Evolutionary conservation across 257 asterid species (phyloP).

Genomic region (Ilex asprella): DNA sequence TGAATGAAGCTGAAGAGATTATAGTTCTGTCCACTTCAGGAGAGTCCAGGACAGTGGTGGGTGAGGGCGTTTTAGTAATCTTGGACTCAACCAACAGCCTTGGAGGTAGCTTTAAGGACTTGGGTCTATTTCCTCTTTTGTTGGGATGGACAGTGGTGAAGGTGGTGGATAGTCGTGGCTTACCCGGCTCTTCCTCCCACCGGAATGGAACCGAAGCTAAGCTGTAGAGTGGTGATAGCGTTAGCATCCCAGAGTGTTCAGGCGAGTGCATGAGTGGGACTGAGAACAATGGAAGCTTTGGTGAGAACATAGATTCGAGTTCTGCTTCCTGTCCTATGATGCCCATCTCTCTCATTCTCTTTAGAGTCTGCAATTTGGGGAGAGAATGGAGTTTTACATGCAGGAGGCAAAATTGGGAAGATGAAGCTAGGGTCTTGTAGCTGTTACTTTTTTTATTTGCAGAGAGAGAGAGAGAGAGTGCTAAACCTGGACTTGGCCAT

Average conservation of each 20-base stretch:
- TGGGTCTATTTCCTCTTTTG: conserved; percentile 16
- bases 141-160: conserved; percentile 16
- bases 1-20: conserved; percentile 50
- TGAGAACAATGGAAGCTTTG: conserved; percentile 33
- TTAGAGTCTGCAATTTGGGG: too few relatives aligned
- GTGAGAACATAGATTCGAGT: conserved; percentile 13
- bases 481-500: too few relatives aligned
- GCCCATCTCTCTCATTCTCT: not conserved
- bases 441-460: too few relatives aligned
- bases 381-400: too few relatives aligned
- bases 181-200: conserved; percentile 85
- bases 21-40: conserved; percentile 32
- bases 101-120: conserved; percentile 60
- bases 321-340: conserved; percentile 27
- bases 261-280: conserved; percentile 32
- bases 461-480: too few relatives aligned
- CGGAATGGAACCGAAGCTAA: conserved; percentile 56
- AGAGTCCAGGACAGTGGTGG: conserved; percentile 58
- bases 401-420: too few relatives aligned
- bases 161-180: conserved; percentile 51
- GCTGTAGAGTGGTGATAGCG: conserved; percentile 36
- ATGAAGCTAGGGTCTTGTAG: too few relatives aligned
- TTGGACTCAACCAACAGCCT: conserved; percentile 18
- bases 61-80: conserved; percentile 39
- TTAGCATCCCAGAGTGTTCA: conserved; percentile 36